Evolutionary conservation across 2,329 filamentous ascomycete genomes (phyloP).

Genomic region (Colletotrichum sp.): DNA sequence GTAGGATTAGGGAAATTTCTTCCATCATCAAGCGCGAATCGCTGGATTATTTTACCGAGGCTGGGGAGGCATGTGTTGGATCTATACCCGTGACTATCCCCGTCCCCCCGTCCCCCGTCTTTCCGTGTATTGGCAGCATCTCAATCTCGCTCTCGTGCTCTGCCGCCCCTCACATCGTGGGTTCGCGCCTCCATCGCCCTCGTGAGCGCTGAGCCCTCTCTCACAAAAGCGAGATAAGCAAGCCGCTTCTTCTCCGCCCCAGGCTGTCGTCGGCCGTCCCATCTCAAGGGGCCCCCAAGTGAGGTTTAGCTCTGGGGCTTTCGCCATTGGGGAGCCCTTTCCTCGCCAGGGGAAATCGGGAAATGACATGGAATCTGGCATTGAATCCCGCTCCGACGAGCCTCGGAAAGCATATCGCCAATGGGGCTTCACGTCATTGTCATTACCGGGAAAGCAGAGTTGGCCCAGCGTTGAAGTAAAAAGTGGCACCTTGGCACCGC

Average conservation of each 20-base stretch:
- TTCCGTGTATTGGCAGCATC: background rate
- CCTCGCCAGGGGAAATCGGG: background rate
- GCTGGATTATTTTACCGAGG: slow-evolving; percentile 4
- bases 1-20: background rate
- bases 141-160: background rate
- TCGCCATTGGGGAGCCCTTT: background rate
- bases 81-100: background rate
- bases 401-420: background rate
- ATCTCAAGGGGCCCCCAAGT: background rate
- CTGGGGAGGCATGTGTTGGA: slow-evolving; percentile 1
- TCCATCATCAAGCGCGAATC: background rate
- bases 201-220: background rate
- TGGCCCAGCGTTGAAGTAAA: background rate
- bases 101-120: background rate
- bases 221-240: background rate
- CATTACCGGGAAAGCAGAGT: background rate
- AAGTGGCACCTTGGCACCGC: background rate
- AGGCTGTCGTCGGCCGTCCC: background rate
- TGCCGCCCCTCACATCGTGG: background rate
- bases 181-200: background rate
- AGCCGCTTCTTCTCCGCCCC: too few species aligned
- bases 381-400: background rate
- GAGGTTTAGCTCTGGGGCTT: background rate
- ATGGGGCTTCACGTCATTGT: slow-evolving; percentile 8
- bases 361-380: slow-evolving; percentile 2